Evolutionary conservation across 1,284 basidiomycete species (phyloP), one percentile per base, ranked within the genome.

Genomic region (Tilletia indica): DNA sequence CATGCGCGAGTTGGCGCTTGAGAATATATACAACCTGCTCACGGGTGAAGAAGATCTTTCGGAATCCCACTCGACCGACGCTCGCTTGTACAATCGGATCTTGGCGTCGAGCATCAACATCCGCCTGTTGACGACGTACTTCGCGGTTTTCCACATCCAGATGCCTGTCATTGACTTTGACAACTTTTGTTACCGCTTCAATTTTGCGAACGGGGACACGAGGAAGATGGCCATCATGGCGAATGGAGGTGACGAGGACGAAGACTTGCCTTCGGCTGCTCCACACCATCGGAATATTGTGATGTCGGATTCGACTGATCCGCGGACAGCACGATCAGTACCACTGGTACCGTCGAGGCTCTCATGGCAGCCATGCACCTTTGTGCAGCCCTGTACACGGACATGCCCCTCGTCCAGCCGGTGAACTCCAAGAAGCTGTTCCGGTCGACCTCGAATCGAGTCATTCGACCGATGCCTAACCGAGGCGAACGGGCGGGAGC

Each of bases 221-320:
- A 68, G 76, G 31, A 72, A 79, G 47, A 83, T 83, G 82, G 74
- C 77, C 11, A 74, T 77, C 72, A 82, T 80, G 78, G 70, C 76
- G 45, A 82, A 82, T 61, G 80, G 80, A 3, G 77, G 77, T 0
- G 75, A 75, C 19, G 72, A 47, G 11, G 76, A 73, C 4, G 72
- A 77, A 49, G 72, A 72, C 11, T 67, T 71, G 74, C 48, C 73
- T 63, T 70, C 70, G 16, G 71, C 71, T 3, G 34, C 56, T 76
- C 31, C 56, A 38, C 21, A 64, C 58, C 42, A 73, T 71, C 68
- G 69, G 68, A 5, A 67, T 63, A 16, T 80, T 76, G 74, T 72
- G 76, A 3, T 21, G 58, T 36, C 58, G 9, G 58, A 63, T n/a
- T 63, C 58, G 34, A 34, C 9, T 31, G 74, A 68, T 31, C 72